A percentile compares a stretch with the other conserved stretches of the same genome.
Evolutionary conservation across 768 basidiomycete species (phyloP).

Genomic region (Agrocybe chaxingu): DNA sequence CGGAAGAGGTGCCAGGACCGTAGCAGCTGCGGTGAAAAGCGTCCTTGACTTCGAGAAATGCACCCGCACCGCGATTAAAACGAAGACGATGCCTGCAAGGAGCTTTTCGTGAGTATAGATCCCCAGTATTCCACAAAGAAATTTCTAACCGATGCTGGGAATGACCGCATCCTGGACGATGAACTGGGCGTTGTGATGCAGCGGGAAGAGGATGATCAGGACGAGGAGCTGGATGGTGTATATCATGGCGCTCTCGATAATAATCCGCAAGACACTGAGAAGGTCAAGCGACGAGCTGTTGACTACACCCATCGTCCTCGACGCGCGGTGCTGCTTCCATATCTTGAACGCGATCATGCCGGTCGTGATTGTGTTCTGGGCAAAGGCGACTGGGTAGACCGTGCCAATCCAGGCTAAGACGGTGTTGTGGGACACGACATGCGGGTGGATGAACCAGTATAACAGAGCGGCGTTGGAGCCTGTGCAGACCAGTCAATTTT

Average conservation of each 20-base stretch:
- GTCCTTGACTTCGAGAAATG: slow-evolving; percentile 20
- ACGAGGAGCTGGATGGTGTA: slow-evolving; percentile 25
- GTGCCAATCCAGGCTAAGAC: slow-evolving; percentile 15
- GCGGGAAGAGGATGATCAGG: slow-evolving; percentile 23
- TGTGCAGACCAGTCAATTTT: not conserved
- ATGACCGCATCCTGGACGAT: slow-evolving; percentile 23
- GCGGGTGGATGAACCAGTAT: slow-evolving; percentile 17
- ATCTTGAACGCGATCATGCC: slow-evolving; percentile 23
- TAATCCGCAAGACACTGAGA: slow-evolving; percentile 22
- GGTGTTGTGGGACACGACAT: slow-evolving; percentile 1
- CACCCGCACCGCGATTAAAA: slow-evolving; percentile 25
- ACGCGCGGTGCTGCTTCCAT: slow-evolving; percentile 19
- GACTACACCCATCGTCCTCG: slow-evolving; percentile 12
- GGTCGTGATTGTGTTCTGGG: slow-evolving; percentile 23
- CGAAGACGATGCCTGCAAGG: slow-evolving; percentile 26
- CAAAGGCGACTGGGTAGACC: slow-evolving; percentile 18
- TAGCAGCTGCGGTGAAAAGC: slow-evolving; percentile 6
- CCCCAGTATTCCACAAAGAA: not conserved
- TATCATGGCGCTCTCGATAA: slow-evolving; percentile 28
- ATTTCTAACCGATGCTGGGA: slow-evolving; percentile 25
- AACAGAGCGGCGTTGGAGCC: slow-evolving; percentile 12
- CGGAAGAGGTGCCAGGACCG: slow-evolving; percentile 13
- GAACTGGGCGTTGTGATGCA: slow-evolving; percentile 20
- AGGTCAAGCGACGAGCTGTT: slow-evolving; percentile 14
- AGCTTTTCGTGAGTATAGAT: not conserved